These are phyloP conservation scores for Erythrophleum ivorense DNA, from an alignment of 331 rosid species.

Conservation along the genomic window DNA sequence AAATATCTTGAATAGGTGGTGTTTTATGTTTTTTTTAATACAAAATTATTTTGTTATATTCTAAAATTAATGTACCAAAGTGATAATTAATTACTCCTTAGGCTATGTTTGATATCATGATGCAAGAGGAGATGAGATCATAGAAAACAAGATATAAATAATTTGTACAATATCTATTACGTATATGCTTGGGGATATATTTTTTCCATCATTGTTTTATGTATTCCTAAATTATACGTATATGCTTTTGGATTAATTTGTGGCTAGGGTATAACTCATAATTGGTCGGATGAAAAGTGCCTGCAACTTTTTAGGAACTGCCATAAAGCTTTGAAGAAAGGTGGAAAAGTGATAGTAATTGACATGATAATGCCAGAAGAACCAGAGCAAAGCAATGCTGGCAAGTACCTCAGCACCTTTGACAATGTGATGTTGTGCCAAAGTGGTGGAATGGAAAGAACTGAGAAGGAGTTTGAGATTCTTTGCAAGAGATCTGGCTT, in stretches of 20 bases:
- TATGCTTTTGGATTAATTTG: neutral
- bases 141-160: too few species aligned
- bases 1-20: too few species aligned
- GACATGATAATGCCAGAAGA: conserved; percentile 12
- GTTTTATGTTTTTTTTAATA: too few species aligned
- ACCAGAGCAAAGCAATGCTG: neutral
- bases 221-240: neutral
- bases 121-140: too few species aligned
- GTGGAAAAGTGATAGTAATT: neutral
- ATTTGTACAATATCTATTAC: too few species aligned
- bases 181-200: too few species aligned
- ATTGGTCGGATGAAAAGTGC: neutral
- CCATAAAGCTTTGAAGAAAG: neutral
- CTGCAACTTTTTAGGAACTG: neutral
- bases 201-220: too few species aligned
- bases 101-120: too few species aligned
- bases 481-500: neutral
- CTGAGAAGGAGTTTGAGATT: neutral
- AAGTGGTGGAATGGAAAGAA: neutral
- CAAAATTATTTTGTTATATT: too few species aligned
- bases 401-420: neutral
- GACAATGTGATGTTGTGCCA: neutral
- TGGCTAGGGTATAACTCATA: neutral
- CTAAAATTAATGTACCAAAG: too few species aligned
- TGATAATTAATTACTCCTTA: neutral